Base-by-base conservation (phyloP, 2,329 filamentous ascomycete genomes). In the Penicillium freii region DNA sequence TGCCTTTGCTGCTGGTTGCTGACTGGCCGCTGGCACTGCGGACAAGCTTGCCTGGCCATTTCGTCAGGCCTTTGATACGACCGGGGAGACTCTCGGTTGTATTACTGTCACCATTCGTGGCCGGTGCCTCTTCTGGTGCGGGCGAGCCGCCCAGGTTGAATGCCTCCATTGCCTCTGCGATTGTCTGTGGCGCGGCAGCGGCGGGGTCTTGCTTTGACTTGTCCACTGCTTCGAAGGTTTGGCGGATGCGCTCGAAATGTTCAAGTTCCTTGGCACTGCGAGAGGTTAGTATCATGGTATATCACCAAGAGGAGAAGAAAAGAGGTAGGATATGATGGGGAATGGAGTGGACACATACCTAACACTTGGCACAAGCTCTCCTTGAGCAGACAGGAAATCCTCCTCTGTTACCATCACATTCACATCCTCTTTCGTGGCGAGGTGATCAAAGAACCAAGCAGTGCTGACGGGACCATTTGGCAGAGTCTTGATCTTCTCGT, bases 361-460 rank as follows among this genome's bases (percentile, higher is more conserved):
- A 51, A 99, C 94, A 77, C 88, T 92, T 17, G 92, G 92, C n/a
- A 97, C 87, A 40, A 99, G 82, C 76, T 97, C 94, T 43, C 80
- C 79, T 68, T 93, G 87, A 0, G 94, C 94, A 27, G 84, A 84
- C 23, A 88, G 72, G 70, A 99, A 99, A 74, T 99, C 94, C 48
- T 89, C 84, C 73, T 97, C 93, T 1, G 86, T 89, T 29, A 99
- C 94, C 77, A 90, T 87, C 62, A 99, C 93, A 27, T 88, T 84
- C 1, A 93, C 85, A 70, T 99, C 94, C 46, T 90, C 89, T 11
- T 87, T 82, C 0, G 85, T 90, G 15, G 93, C 92, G 64, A 90
- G 81, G 75, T 97, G 93, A 71, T 99, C 94, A 72, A 99, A 99
- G 78, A 92, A 99, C 76, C 94, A 92, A 0, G 92, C 93, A 1